Percentiles rank a stretch among this genome's conserved stretches.
Conservation (phyloP, 106 monocot species). For the Dendrobium huoshanense region DNA sequence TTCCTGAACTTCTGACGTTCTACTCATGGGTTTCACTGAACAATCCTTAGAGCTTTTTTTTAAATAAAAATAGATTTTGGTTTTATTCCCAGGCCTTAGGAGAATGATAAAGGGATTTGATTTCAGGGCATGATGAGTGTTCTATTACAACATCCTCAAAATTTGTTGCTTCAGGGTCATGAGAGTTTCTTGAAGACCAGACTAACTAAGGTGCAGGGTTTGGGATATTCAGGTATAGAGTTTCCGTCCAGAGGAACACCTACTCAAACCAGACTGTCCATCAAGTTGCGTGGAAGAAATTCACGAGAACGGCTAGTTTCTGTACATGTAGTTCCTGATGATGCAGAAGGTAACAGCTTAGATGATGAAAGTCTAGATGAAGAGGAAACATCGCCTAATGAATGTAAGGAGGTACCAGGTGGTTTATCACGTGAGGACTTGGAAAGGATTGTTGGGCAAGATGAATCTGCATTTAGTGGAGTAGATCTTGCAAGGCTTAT, state of each 20-base stretch:
- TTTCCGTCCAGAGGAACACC: slow-evolving; percentile 22
- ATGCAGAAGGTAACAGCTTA: slow-evolving; percentile 23
- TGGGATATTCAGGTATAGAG: slow-evolving; percentile 31
- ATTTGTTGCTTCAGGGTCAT: slow-evolving; percentile 19
- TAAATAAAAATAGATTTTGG: background rate
- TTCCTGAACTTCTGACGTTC: background rate
- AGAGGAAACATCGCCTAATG: slow-evolving; percentile 17
- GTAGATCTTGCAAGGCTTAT: slow-evolving; percentile 91
- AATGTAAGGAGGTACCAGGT: slow-evolving; percentile 28
- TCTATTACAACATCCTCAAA: slow-evolving; percentile 31
- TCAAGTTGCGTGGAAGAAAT: slow-evolving; percentile 17
- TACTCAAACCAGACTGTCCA: slow-evolving; percentile 20
- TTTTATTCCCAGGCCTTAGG: background rate
- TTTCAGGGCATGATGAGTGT: slow-evolving; percentile 55
- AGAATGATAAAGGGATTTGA: slow-evolving; percentile 3
- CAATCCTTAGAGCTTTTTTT: background rate
- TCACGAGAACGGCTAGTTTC: slow-evolving; percentile 10
- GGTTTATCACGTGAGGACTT: slow-evolving; percentile 60
- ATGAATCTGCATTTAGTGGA: slow-evolving; percentile 83
- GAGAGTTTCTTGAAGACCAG: slow-evolving; percentile 29
- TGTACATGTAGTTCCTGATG: slow-evolving; percentile 40
- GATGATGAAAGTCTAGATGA: slow-evolving; percentile 34
- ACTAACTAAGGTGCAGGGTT: slow-evolving; percentile 28
- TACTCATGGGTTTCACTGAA: background rate
- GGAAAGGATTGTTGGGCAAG: slow-evolving; percentile 74